These are phyloP conservation scores for Lasiodiplodia gonubiensis DNA, from an alignment of 2,329 filamentous ascomycete genomes.

Conservation along the genomic window DNA sequence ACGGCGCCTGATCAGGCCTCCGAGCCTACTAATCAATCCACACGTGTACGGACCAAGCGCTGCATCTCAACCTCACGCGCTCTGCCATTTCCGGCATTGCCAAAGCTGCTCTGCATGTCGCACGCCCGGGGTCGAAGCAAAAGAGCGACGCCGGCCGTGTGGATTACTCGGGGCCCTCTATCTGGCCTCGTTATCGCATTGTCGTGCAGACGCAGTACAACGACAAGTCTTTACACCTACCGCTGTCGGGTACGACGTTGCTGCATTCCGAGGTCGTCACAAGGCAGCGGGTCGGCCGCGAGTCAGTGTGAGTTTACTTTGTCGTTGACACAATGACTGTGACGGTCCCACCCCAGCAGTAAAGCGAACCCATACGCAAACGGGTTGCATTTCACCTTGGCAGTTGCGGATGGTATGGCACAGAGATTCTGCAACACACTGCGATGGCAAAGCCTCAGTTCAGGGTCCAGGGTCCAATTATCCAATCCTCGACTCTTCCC, in stretches of 20 bases:
- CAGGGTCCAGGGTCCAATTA: not conserved
- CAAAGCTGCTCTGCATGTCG: not conserved
- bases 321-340: slow-evolving; percentile 7
- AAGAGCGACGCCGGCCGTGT: not conserved
- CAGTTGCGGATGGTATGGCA: not conserved
- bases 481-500: not conserved
- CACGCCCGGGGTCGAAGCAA: not conserved
- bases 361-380: not conserved
- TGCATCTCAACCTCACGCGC: not conserved
- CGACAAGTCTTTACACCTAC: not conserved
- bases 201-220: not conserved
- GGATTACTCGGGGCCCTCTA: not conserved
- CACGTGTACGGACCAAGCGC: not conserved
- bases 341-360: not conserved
- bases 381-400: not conserved
- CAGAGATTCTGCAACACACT: not conserved
- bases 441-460: too few species aligned
- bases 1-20: slow-evolving; percentile 4
- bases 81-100: not conserved
- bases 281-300: too few species aligned
- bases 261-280: not conserved
- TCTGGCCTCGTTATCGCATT: not conserved
- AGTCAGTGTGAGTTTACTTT: not conserved
- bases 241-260: not conserved
- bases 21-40: slow-evolving; percentile 8